Evolutionary conservation across 73 alveolate genomes (phyloP), one percentile per base, ranked within the genome.

Genomic region (Symbiodinium natans): DNA sequence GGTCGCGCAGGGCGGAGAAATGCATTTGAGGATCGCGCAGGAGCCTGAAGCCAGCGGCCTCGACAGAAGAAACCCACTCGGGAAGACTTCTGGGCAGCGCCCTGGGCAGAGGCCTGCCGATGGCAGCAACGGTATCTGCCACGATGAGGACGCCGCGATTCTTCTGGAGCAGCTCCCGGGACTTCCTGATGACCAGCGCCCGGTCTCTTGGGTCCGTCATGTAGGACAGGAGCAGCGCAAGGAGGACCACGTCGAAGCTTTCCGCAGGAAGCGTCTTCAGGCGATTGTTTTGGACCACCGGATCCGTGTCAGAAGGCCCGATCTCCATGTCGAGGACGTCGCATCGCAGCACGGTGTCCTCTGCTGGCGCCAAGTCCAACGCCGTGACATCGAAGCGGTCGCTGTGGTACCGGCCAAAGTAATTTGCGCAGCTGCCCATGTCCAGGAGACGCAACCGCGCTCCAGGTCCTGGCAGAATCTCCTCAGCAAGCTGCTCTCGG

Each of bases 11-110:
- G 39, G 31, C 23, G 33, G 95, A 59, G 86, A 89, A 89, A 36
- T 89, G 95, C 95, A 89, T 89, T 86, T 89, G 95, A 31, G 95
- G 95, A 41, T 89, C 95, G 48, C 75, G 86, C 33, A 89, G 85
- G 73, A 89, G 82, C 38, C 86, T 43, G 39, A 54, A 89, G 52
- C 95, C 95, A 2, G 95, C 95, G 5, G 95, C 80, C 80, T 63
- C 80, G 36, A 63, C 80, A 23, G 11, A 9, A 29, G 9, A 36
- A 31, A 63, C 80, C 80, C 80, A 63, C 36, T 63, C 80, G 17
- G 80, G 80, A 23, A 46, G 13, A 46, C 59, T 46, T 46, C 59
- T 46, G 59, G 21, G 59, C 6, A 46, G 38, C 38, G 8, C 38
- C 38, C 15, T 63, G 17, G 13, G 38, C 39, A 25, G 15, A 56